Conservation (phyloP, 768 basidiomycete genomes). For the Amanita inopinata region DNA sequence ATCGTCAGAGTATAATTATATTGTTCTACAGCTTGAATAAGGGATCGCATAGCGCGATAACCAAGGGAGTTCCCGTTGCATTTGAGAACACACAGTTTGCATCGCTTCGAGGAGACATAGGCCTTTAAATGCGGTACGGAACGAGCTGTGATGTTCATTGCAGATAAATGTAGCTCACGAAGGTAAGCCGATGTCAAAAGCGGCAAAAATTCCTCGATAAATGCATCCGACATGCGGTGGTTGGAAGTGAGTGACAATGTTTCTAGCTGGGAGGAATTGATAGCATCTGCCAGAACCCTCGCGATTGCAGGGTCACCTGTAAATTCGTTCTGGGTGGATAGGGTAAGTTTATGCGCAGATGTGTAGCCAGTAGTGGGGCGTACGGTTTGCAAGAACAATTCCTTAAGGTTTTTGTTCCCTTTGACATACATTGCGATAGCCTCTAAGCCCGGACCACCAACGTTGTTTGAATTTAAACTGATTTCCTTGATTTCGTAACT, state of each 20-base stretch:
- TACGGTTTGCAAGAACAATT: slow-evolving; percentile 51
- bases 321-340: slow-evolving; percentile 16
- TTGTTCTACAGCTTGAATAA: slow-evolving; percentile 35
- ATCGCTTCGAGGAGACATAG: slow-evolving; percentile 36
- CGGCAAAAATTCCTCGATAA: slow-evolving; percentile 41
- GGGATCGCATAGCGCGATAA: slow-evolving; percentile 29
- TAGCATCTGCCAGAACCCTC: slow-evolving; percentile 31
- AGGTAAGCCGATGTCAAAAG: slow-evolving; percentile 37
- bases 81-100: slow-evolving; percentile 37
- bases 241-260: slow-evolving; percentile 43
- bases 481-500: slow-evolving; percentile 42
- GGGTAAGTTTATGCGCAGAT: not conserved
- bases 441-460: slow-evolving; percentile 44
- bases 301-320: slow-evolving; percentile 26
- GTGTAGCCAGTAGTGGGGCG: slow-evolving; percentile 14
- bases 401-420: slow-evolving; percentile 34
- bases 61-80: slow-evolving; percentile 50
- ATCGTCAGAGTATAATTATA: slow-evolving; percentile 36
- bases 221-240: slow-evolving; percentile 37
- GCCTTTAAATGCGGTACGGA: slow-evolving; percentile 32
- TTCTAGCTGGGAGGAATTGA: slow-evolving; percentile 46
- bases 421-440: slow-evolving; percentile 44
- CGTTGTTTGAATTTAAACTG: slow-evolving; percentile 44
- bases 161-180: slow-evolving; percentile 46
- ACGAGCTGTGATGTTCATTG: slow-evolving; percentile 33